Base-by-base conservation (phyloP, 2,329 filamentous ascomycete genomes). In the Paecilomyces sp. region DNA sequence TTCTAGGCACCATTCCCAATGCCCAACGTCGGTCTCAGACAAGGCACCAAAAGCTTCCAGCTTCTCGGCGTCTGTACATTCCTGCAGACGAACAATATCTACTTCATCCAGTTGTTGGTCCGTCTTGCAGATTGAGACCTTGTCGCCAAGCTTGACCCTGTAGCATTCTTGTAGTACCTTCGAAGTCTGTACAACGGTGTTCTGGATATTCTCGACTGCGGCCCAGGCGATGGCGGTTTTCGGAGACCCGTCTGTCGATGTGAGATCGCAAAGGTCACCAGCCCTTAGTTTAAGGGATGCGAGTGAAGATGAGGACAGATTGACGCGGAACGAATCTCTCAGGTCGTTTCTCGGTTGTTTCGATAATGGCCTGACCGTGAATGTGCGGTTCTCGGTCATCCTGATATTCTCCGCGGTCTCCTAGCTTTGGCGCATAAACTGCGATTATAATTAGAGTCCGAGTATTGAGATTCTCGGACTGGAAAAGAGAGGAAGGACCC, bases 121-220 rank as follows among this genome's bases (percentile, higher is more conserved):
- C 9, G 82, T 80, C 62, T 76, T 81, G 1, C 81, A 78, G 25
- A 92, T 82, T 7, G 82, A 80, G 55, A 95, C 79, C 56, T 85
- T 83, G 55, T 92, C 89, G 15, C 86, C 86, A 3, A 94, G 79
- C 62, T 88, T 88, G 66, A 96, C 83, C 0, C 85, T 85, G 65
- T 89, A 89, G 6, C 85, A 83, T 36, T 89, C 87, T 63, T 90
- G 88, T 58, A 95, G 85, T 5, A 85, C 80, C 63, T 90, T 87
- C 24, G 90, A 87, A 78, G 90, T 85, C 79, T 92, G 82, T 56
- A 89, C 79, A 59, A 91, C 81, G 63, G 87, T 83, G 64, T 85
- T 85, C 68, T 86, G 83, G 65, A 91, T 78, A 67, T 87, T 86
- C 70, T 87, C 79, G 5, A 79, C 70, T 3, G 84, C 82, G 50